Evolutionary conservation across 2,329 filamentous ascomycete species (phyloP).

Genomic region (Nannizzia gypsea): DNA sequence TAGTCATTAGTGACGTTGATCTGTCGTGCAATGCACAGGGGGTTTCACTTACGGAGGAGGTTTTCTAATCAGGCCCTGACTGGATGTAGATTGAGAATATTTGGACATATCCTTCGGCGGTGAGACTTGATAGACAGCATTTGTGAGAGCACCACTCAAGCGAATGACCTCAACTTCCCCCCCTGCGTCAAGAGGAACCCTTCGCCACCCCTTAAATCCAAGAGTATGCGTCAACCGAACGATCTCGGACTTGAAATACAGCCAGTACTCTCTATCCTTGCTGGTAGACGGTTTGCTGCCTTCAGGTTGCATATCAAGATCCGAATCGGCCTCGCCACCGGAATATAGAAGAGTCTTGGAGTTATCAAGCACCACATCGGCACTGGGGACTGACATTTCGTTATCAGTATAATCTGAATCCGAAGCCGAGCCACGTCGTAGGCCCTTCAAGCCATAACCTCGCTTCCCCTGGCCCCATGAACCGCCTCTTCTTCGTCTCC

Average conservation of each 20-base stretch:
- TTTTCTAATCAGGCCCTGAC: slow-evolving; percentile 31
- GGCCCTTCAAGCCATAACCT: slow-evolving; percentile 22
- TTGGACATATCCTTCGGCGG: slow-evolving; percentile 55
- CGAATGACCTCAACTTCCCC: slow-evolving; percentile 36
- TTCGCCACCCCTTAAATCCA: slow-evolving; percentile 80
- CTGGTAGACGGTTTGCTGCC: slow-evolving; percentile 34
- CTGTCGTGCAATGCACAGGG: not conserved
- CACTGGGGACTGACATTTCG: slow-evolving; percentile 72
- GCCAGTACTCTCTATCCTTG: slow-evolving; percentile 70
- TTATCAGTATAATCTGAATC: slow-evolving; percentile 77
- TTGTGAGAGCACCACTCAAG: slow-evolving; percentile 79
- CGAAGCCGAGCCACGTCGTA: slow-evolving; percentile 48
- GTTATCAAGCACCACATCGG: slow-evolving; percentile 78
- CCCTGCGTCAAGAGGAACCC: slow-evolving; percentile 47
- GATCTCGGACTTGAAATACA: slow-evolving; percentile 83
- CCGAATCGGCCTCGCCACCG: slow-evolving; percentile 40
- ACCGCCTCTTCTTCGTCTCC: slow-evolving; percentile 10
- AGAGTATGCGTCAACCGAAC: slow-evolving; percentile 80
- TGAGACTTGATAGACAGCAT: slow-evolving; percentile 88
- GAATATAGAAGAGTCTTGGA: slow-evolving; percentile 73
- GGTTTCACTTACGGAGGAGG: slow-evolving; percentile 41
- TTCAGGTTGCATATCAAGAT: slow-evolving; percentile 18
- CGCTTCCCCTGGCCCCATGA: slow-evolving; percentile 7
- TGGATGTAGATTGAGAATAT: slow-evolving; percentile 28
- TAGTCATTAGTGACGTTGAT: slow-evolving; percentile 1